phyloP scores from a whole-genome alignment of 2,329 filamentous ascomycete genomes.

The Beauveria pseudobassiana region DNA sequence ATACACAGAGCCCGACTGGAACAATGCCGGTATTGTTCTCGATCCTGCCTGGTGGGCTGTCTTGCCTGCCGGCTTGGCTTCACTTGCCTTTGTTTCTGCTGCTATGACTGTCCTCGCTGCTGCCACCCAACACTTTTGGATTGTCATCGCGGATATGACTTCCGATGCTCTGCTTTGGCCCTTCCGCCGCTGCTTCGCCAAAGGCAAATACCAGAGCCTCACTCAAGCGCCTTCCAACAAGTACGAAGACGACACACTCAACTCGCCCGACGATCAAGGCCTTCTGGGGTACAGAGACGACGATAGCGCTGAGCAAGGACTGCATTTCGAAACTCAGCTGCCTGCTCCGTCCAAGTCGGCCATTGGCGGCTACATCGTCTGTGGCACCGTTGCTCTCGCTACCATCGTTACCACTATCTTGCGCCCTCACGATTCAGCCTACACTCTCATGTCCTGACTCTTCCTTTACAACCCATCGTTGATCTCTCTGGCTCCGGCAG shows the following conservation, averaged over 20 bases:
- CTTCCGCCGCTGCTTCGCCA: not conserved
- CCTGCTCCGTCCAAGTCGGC: slow-evolving; percentile 14
- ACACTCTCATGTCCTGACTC: slow-evolving; percentile 29
- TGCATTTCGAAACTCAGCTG: slow-evolving; percentile 12
- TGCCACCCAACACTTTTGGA: slow-evolving; percentile 9
- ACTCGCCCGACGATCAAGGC: not conserved
- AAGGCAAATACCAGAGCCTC: not conserved
- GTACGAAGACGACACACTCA: slow-evolving; percentile 7
- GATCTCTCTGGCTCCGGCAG: slow-evolving; percentile 25
- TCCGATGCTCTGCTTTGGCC: slow-evolving; percentile 4
- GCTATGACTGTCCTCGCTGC: slow-evolving; percentile 5
- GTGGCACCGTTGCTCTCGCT: slow-evolving; percentile 13
- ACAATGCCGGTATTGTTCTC: slow-evolving; percentile 9
- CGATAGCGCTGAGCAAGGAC: slow-evolving; percentile 6
- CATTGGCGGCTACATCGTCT: slow-evolving; percentile 9
- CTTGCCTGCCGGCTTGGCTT: slow-evolving; percentile 7
- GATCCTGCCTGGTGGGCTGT: slow-evolving; percentile 12
- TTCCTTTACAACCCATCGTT: slow-evolving; percentile 25
- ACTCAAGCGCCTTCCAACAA: not conserved
- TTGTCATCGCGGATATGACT: slow-evolving; percentile 7
- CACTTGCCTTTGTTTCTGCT: slow-evolving; percentile 6
- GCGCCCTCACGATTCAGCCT: slow-evolving; percentile 25
- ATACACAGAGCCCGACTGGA: slow-evolving; percentile 11
- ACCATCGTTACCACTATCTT: slow-evolving; percentile 19
- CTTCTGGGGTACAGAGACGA: slow-evolving; percentile 1